Evolutionary conservation across 164 flowering plant species (phyloP).

Genomic region (Stephania yunnanensis): DNA sequence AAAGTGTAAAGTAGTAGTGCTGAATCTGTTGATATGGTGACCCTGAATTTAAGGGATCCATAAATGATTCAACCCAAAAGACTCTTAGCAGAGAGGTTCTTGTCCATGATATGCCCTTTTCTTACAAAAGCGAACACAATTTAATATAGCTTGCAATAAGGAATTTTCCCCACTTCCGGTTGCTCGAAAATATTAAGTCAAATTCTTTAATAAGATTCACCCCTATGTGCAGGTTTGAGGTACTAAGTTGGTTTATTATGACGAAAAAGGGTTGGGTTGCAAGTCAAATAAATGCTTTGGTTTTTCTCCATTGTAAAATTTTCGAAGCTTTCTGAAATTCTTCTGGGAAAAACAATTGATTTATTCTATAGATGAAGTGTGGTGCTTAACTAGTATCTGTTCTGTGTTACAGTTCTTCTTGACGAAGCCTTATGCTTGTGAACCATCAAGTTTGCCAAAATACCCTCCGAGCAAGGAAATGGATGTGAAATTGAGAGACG

Average conservation of each 20-base stretch:
- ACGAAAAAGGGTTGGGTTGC: background rate
- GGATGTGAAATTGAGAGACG: constrained; percentile 83
- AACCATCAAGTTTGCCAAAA: constrained; percentile 79
- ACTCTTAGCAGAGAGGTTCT: background rate
- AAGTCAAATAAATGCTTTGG: too few species aligned
- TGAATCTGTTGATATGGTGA: background rate
- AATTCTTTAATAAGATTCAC: background rate
- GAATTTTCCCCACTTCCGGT: background rate
- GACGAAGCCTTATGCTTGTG: constrained; percentile 76
- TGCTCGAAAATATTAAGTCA: background rate
- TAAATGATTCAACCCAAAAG: background rate
- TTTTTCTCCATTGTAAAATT: background rate
- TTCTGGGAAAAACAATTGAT: background rate
- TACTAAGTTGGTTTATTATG: too few species aligned
- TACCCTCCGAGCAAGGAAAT: constrained; percentile 96
- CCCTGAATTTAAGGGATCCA: background rate
- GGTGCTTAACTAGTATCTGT: background rate
- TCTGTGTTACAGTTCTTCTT: constrained; percentile 53
- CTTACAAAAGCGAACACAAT: background rate
- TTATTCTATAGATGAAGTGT: background rate
- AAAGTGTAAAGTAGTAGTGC: background rate
- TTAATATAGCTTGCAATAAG: background rate
- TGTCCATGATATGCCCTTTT: background rate
- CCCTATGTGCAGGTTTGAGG: too few species aligned
- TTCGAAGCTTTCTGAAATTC: background rate